Evolutionary conservation across 192 early-diverging fungal genomes (phyloP).

Genomic region (Gryganskiella cystojenkinii): DNA sequence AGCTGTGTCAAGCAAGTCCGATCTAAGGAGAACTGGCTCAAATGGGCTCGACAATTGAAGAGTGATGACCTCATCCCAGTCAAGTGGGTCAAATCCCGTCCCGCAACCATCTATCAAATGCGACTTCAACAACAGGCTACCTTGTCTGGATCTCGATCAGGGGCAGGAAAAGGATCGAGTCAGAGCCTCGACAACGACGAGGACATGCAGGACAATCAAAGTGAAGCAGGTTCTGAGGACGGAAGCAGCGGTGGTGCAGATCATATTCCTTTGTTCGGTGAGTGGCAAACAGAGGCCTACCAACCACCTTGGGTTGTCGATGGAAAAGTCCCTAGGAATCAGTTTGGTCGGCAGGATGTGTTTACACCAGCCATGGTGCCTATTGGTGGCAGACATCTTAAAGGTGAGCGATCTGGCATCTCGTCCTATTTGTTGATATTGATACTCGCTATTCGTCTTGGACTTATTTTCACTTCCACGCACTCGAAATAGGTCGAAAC

Average conservation of each 20-base stretch:
- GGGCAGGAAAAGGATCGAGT: slow-evolving; percentile 3
- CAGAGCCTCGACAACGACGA: slow-evolving; percentile 17
- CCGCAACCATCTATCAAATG: slow-evolving; percentile 39
- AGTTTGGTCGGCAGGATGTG: slow-evolving; percentile 87
- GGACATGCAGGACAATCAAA: not conserved
- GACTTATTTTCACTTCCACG: not conserved
- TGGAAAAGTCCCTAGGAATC: slow-evolving; percentile 85
- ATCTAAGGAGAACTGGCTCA: slow-evolving; percentile 73
- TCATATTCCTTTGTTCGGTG: slow-evolving; percentile 73
- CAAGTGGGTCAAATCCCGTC: slow-evolving; percentile 41
- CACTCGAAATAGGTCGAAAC: slow-evolving; percentile 58
- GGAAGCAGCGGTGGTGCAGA: slow-evolving; percentile 36
- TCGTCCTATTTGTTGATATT: not conserved
- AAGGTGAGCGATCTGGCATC: slow-evolving; percentile 53
- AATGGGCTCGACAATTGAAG: slow-evolving; percentile 66
- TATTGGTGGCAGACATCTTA: slow-evolving; percentile 77
- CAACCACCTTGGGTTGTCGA: slow-evolving; percentile 58
- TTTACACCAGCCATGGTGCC: slow-evolving; percentile 90
- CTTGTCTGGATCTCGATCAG: slow-evolving; percentile 1
- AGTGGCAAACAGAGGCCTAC: slow-evolving; percentile 89
- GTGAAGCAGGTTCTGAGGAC: not conserved
- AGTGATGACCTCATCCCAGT: slow-evolving; percentile 10
- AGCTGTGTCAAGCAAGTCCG: slow-evolving; percentile 69
- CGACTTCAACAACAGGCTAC: slow-evolving; percentile 48
- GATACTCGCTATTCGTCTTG: not conserved